Conservation (phyloP, 495 filamentous ascomycete species). For the Hypoxylon trugodes region DNA sequence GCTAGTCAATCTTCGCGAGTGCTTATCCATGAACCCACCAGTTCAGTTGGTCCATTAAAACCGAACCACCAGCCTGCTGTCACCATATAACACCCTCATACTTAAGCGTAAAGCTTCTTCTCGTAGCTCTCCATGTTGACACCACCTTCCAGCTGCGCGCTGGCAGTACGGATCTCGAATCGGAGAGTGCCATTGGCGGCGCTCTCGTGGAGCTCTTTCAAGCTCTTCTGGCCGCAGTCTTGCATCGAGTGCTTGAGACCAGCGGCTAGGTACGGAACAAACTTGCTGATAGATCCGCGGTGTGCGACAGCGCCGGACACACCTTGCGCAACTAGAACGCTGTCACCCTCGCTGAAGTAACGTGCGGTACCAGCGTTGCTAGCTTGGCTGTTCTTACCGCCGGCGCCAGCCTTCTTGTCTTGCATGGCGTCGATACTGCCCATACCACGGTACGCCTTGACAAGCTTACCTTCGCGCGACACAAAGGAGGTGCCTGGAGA, state of each 20-base stretch:
- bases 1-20: neutral
- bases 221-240: slow-evolving; percentile 86
- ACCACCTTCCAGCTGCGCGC: slow-evolving; percentile 93
- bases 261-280: slow-evolving; percentile 92
- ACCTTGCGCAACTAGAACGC: slow-evolving; percentile 94
- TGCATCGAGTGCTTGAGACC: slow-evolving; percentile 97
- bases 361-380: slow-evolving; percentile 96
- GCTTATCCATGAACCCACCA: neutral
- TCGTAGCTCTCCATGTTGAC: slow-evolving; percentile 98
- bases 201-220: slow-evolving; percentile 76
- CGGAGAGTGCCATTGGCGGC: slow-evolving; percentile 81
- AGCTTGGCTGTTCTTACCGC: slow-evolving; percentile 75
- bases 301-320: slow-evolving; percentile 77
- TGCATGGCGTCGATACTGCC: slow-evolving; percentile 99
- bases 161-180: slow-evolving; percentile 93
- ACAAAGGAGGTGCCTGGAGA: slow-evolving; percentile 97
- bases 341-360: slow-evolving; percentile 97
- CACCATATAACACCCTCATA: neutral
- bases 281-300: slow-evolving; percentile 83
- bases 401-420: slow-evolving; percentile 86
- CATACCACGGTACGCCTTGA: slow-evolving; percentile 99
- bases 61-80: neutral
- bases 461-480: slow-evolving; percentile 91
- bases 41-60: neutral
- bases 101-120: slow-evolving; percentile 99